Evolutionary conservation across 352 stramenopile species (phyloP).

Genomic region (Globisporangium viniferum): DNA sequence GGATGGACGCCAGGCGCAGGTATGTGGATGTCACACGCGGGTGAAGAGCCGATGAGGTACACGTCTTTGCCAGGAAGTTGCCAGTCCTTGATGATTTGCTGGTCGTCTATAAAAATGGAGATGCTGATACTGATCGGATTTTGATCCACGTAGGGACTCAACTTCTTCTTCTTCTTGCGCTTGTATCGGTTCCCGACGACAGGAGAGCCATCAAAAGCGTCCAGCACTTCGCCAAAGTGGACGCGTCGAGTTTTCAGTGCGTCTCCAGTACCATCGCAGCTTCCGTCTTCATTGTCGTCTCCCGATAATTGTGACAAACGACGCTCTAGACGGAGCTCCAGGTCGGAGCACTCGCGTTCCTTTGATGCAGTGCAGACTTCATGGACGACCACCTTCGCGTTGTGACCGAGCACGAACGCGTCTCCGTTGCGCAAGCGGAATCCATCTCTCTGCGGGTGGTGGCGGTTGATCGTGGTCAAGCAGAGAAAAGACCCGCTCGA

Average conservation of each 20-base stretch:
- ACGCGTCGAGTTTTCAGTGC: conserved; percentile 14
- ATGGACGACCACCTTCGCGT: conserved; percentile 21
- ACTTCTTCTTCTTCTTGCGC: conserved; percentile 25
- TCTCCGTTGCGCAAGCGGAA: conserved; percentile 56
- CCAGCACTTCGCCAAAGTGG: conserved; percentile 23
- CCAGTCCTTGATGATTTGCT: conserved; percentile 21
- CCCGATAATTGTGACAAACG: conserved; percentile 6
- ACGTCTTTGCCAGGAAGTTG: conserved; percentile 23
- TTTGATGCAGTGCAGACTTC: conserved; percentile 17
- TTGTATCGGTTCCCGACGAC: conserved; percentile 54
- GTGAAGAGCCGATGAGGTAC: conserved; percentile 58
- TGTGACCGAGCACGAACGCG: conserved; percentile 40
- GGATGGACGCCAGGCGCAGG: conserved; percentile 38
- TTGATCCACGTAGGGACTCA: conserved; percentile 15
- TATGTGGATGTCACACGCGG: conserved; percentile 53
- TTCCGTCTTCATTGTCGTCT: conserved; percentile 8
- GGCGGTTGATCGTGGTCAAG: conserved; percentile 60
- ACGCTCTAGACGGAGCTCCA: background rate
- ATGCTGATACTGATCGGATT: conserved; percentile 11
- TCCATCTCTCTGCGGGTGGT: conserved; percentile 66
- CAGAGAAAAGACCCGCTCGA: conserved; percentile 61
- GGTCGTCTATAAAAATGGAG: conserved; percentile 5
- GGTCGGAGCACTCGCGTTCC: background rate
- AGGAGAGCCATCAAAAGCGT: conserved; percentile 28
- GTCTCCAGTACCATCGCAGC: background rate